Evolutionary conservation across 495 filamentous ascomycete genomes (phyloP), one percentile per base, ranked within the genome.

Genomic region (Annulohypoxylon moriforme): DNA sequence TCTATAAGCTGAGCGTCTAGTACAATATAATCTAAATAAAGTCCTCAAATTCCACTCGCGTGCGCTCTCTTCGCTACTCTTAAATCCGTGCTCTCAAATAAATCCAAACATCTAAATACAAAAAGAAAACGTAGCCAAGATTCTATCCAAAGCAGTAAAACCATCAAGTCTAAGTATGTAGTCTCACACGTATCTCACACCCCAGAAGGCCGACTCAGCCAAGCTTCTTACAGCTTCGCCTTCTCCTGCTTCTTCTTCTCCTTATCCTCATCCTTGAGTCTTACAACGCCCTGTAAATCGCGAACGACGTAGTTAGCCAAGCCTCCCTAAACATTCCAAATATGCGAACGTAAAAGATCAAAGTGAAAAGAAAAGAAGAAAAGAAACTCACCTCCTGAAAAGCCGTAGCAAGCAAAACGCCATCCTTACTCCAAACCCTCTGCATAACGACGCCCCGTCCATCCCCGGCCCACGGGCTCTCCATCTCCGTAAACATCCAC

Each of bases 401-500:
- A 77, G 93, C 96, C 31, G 87, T 93, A 38, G 96, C 96, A 72
- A 99, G 84, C 82, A 98, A 79, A 34, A 83, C 87, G 3, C 95
- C 96, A 72, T 97, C 91, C 75, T 86, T 88, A 44, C 89, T 89
- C 86, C 90, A 98, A 64, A 98, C 94, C 85, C 89, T 89, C 85
- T 97, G 94, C 71, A 87, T 87, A 34, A 94, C 95, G 66, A 98
- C 83, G 0, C 93, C 96, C 63, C 95, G 87, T 16, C 94, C 95
- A 72, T 97, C 93, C 13, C 93, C 94, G 16, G 90, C 88, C 96
- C 96, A 99, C n/a, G 95, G 93, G 64, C 89, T 94, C 80, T 93
- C 89, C 89, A 94, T 94, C 85, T 98, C 95, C 16, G 86, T 88
- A 68, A 97, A 87, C 87, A 98, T 89, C 96, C 96, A 99, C 78